phyloP scores from a whole-genome alignment of 352 stramenopile genomes.

The Pythium monospermum region DNA sequence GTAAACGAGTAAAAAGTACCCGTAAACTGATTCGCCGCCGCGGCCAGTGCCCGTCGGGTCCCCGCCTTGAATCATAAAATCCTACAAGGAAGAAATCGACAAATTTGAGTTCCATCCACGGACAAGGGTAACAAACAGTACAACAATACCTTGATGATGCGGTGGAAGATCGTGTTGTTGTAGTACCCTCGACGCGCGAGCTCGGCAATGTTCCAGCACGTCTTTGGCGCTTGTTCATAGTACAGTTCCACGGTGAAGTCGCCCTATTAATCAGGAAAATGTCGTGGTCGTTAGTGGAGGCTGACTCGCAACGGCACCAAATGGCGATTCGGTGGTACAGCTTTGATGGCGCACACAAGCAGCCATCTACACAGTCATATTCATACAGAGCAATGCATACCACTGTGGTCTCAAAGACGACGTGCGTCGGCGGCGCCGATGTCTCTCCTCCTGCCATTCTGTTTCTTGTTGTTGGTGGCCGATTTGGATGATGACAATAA shows the following conservation, averaged over 20 bases:
- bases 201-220: slow-evolving; percentile 92
- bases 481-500: too few relatives aligned
- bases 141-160: slow-evolving; percentile 90
- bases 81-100: slow-evolving; percentile 22
- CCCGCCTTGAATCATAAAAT: slow-evolving; percentile 97
- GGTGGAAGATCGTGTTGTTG: slow-evolving; percentile 95
- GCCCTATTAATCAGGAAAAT: slow-evolving; percentile 32
- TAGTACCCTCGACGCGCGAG: slow-evolving; percentile 92
- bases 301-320: too few relatives aligned
- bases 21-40: slow-evolving; percentile 91
- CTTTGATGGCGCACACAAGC: too few relatives aligned
- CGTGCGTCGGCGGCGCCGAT: slow-evolving; percentile 53
- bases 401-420: slow-evolving; percentile 72
- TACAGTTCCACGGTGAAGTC: slow-evolving; percentile 93
- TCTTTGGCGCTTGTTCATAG: slow-evolving; percentile 88
- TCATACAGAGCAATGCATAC: too few relatives aligned
- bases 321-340: too few relatives aligned
- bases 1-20: slow-evolving; percentile 26
- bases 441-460: slow-evolving; percentile 1
- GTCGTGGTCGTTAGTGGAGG: too few relatives aligned
- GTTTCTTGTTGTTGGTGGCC: too few relatives aligned
- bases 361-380: too few relatives aligned
- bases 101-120: too few relatives aligned
- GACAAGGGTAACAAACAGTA: too few relatives aligned
- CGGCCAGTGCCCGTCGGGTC: slow-evolving; percentile 92